These are phyloP conservation scores for Crucibulum laeve DNA, from an alignment of 768 basidiomycete species.

Conservation along the genomic window DNA sequence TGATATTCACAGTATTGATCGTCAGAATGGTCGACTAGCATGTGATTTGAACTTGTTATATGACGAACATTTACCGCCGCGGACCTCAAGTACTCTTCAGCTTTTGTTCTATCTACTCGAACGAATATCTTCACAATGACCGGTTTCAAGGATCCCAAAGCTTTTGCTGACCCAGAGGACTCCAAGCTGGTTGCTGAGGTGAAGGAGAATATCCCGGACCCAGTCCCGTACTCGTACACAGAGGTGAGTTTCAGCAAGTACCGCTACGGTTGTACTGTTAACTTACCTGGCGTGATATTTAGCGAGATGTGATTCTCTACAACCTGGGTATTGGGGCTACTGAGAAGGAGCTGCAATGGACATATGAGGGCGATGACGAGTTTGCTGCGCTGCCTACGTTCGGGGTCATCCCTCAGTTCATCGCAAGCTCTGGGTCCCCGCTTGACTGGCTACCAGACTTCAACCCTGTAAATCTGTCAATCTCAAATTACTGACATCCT, in stretches of 20 bases:
- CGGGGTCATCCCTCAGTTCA: slow-evolving; percentile 91
- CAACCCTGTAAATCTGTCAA: slow-evolving; percentile 59
- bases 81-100: neutral
- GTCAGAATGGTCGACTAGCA: no score
- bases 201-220: slow-evolving; percentile 56
- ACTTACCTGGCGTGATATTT: neutral
- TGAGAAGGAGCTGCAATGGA: slow-evolving; percentile 88
- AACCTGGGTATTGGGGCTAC: slow-evolving; percentile 94
- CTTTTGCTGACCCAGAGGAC: slow-evolving; percentile 77
- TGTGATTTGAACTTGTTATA: no score
- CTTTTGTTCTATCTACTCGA: neutral
- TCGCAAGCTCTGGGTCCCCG: slow-evolving; percentile 58
- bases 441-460: slow-evolving; percentile 93
- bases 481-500: neutral
- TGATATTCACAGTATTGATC: no score
- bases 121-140: slow-evolving; percentile 18
- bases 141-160: slow-evolving; percentile 37
- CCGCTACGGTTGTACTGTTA: neutral
- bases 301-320: slow-evolving; percentile 89
- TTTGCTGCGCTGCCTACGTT: slow-evolving; percentile 91
- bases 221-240: slow-evolving; percentile 67
- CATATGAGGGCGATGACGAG: slow-evolving; percentile 83
- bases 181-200: slow-evolving; percentile 77
- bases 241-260: slow-evolving; percentile 34
- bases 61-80: neutral